Conservation (phyloP, 1,284 basidiomycete genomes). For the Cryptococcus jaspeensis region DNA sequence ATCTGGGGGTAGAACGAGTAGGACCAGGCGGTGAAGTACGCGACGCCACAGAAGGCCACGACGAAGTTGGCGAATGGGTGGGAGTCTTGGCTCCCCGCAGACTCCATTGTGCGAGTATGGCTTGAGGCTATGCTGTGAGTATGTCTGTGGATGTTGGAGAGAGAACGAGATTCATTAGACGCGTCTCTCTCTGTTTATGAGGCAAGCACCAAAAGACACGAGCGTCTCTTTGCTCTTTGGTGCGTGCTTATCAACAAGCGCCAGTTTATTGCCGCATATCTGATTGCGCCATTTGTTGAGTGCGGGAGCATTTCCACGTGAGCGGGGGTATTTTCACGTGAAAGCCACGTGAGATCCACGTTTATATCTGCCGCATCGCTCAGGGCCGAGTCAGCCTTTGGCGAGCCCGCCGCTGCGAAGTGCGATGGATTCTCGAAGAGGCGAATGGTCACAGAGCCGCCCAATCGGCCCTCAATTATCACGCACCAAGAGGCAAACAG, state of each 20-base stretch:
- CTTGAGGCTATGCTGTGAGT: background rate
- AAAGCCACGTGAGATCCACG: too few relatives aligned
- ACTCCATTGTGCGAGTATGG: background rate
- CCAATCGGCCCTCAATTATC: too few relatives aligned
- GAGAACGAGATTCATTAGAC: background rate
- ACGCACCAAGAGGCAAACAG: too few relatives aligned
- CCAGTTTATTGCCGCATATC: background rate
- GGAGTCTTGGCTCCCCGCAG: background rate
- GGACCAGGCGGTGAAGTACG: slow-evolving; percentile 51
- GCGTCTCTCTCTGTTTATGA: too few relatives aligned
- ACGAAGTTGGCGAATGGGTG: slow-evolving; percentile 20
- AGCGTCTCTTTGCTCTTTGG: too few relatives aligned
- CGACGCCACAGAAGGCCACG: slow-evolving; percentile 32
- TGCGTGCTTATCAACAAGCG: too few relatives aligned
- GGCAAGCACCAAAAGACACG: background rate
- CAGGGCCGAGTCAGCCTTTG: too few relatives aligned
- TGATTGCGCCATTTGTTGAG: background rate
- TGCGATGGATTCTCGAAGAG: too few relatives aligned
- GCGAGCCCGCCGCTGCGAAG: too few relatives aligned
- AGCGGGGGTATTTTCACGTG: too few relatives aligned
- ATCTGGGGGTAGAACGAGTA: slow-evolving; percentile 54
- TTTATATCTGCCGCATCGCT: too few relatives aligned
- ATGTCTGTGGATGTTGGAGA: background rate
- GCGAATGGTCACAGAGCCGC: too few relatives aligned
- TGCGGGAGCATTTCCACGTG: background rate